Evolutionary conservation across 495 filamentous ascomycete species (phyloP).

Genomic region (Neurospora cerealis): DNA sequence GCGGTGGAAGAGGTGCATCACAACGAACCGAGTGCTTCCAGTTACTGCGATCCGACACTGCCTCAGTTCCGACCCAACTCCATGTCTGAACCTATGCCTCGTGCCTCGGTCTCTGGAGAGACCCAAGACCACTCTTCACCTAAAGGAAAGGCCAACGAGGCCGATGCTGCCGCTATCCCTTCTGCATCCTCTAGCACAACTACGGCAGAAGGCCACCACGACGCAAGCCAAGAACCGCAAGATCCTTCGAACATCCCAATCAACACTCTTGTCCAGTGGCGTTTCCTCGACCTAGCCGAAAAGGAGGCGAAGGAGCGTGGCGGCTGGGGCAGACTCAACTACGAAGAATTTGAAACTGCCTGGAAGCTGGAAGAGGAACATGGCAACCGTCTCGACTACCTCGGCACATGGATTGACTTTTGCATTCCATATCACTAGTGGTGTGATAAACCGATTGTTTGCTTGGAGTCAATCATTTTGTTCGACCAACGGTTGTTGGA

Average conservation of each 20-base stretch:
- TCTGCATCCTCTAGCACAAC: neutral
- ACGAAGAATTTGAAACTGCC: conserved; percentile 60
- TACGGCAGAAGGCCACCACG: neutral
- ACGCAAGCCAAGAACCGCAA: neutral
- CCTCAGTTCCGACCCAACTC: conserved; percentile 49
- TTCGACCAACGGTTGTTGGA: neutral
- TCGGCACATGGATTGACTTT: conserved; percentile 81
- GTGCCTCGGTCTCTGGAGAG: conserved; percentile 1
- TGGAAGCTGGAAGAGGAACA: conserved; percentile 53
- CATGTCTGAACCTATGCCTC: conserved; percentile 6
- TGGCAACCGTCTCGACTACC: conserved; percentile 53
- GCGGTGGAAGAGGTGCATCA: conserved; percentile 7
- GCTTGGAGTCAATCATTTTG: neutral
- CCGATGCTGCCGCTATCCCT: neutral
- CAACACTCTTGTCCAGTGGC: conserved; percentile 36
- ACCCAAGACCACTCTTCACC: neutral
- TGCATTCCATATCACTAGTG: conserved; percentile 39
- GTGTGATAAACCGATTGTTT: neutral
- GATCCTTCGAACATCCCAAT: conserved; percentile 9
- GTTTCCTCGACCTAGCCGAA: conserved; percentile 51
- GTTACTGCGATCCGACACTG: conserved; percentile 53
- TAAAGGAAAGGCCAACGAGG: conserved; percentile 8
- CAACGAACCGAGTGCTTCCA: neutral
- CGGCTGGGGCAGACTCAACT: conserved; percentile 60
- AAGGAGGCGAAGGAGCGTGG: conserved; percentile 58